phyloP scores from a whole-genome alignment of 352 stramenopile species.

The Phytophthora fragariae region DNA sequence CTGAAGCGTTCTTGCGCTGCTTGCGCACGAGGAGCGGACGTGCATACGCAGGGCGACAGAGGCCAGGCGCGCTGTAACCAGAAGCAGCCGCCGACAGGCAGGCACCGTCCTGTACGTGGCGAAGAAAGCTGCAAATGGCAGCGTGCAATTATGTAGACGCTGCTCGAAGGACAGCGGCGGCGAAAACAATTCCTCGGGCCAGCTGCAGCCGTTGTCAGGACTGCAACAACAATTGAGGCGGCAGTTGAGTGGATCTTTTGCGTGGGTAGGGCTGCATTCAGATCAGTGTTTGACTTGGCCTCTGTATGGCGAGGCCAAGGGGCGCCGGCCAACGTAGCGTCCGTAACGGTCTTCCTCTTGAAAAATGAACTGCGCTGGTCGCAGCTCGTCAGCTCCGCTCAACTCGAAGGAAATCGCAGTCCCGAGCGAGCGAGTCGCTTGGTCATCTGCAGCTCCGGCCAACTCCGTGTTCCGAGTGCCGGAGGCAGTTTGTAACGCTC shows the following conservation, averaged over 20 bases:
- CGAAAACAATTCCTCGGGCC: too few relatives aligned
- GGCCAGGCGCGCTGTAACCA: conserved; percentile 12
- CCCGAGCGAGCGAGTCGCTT: too few relatives aligned
- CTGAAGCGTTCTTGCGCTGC: neutral
- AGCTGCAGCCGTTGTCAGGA: neutral
- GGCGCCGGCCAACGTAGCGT: conserved; percentile 18
- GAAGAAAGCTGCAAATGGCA: too few relatives aligned
- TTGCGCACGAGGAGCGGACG: conserved; percentile 16
- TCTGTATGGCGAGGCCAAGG: conserved; percentile 11
- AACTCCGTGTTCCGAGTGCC: neutral
- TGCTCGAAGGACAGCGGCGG: neutral
- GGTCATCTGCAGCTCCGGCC: too few relatives aligned
- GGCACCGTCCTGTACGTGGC: too few relatives aligned
- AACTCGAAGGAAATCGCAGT: too few relatives aligned
- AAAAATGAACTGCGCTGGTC: conserved; percentile 6
- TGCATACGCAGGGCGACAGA: conserved; percentile 22
- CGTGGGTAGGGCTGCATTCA: conserved; percentile 8
- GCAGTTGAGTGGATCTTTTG: conserved; percentile 27
- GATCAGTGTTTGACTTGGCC: conserved; percentile 25
- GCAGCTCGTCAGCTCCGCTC: neutral
- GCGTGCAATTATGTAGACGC: neutral
- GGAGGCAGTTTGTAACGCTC: conserved; percentile 1
- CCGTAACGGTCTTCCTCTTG: conserved; percentile 17
- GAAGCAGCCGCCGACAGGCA: conserved; percentile 4
- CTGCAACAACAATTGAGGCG: conserved; percentile 19